Percentiles rank a stretch among this genome's conserved stretches.
Evolutionary conservation across 352 stramenopile genomes (phyloP).

Genomic region (Phytophthora boehmeriae): DNA sequence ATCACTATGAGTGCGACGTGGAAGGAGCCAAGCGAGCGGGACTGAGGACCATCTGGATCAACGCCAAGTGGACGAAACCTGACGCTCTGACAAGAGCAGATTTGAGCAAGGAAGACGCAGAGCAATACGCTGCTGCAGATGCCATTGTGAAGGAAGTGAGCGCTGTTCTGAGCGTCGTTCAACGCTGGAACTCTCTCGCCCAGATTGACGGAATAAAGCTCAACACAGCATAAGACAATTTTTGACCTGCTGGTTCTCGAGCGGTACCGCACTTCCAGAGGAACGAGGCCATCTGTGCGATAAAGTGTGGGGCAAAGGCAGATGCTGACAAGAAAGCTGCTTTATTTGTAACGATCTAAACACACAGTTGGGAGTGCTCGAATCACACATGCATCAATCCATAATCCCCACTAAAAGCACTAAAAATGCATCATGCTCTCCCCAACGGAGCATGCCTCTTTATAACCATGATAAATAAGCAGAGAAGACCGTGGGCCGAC

Average conservation of each 20-base stretch:
- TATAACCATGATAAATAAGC: conserved; percentile 22
- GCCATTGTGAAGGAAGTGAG: conserved; percentile 65
- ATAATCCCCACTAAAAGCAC: too few species aligned
- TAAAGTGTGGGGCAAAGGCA: too few species aligned
- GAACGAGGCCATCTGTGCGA: background rate
- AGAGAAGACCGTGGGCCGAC: background rate
- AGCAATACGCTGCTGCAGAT: conserved; percentile 49
- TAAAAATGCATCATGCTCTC: conserved; percentile 14
- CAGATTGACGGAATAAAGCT: background rate
- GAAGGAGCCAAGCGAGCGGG: conserved; percentile 66
- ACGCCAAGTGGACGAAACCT: conserved; percentile 45
- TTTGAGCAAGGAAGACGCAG: conserved; percentile 33
- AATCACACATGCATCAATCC: too few species aligned
- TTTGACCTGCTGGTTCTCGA: conserved; percentile 12
- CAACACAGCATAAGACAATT: background rate
- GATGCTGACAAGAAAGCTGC: conserved; percentile 4
- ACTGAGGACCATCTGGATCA: conserved; percentile 72
- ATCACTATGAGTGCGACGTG: conserved; percentile 79
- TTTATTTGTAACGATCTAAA: conserved; percentile 29
- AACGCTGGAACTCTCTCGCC: conserved; percentile 48
- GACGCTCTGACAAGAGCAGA: conserved; percentile 42
- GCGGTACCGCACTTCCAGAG: background rate
- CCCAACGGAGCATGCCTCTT: conserved; percentile 20
- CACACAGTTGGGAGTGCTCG: background rate
- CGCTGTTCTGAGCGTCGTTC: conserved; percentile 46